A percentile compares a stretch with the other conserved stretches of the same genome.
These are phyloP conservation scores for Durusdinium trenchii DNA, from an alignment of 73 alveolate species.

Conservation along the genomic window DNA sequence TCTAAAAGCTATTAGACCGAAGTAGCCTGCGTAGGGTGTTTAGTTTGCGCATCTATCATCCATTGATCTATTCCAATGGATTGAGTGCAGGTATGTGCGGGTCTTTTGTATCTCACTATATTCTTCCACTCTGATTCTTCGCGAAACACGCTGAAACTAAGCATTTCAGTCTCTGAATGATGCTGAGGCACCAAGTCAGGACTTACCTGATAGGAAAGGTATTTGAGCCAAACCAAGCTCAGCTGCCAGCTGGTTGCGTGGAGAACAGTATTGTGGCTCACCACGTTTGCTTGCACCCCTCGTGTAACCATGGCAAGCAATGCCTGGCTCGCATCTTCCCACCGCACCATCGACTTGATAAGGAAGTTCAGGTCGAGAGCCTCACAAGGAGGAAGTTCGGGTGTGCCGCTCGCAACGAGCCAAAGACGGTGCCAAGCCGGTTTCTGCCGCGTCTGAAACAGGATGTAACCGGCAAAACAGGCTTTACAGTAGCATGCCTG, in stretches of 20 bases:
- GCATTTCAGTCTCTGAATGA: too few relatives aligned
- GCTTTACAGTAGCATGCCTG: not conserved
- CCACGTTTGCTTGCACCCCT: slow-evolving; percentile 3
- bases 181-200: not conserved
- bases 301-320: not conserved
- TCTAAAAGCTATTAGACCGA: not conserved
- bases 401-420: not conserved
- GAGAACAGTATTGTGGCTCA: slow-evolving; percentile 15
- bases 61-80: not conserved
- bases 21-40: not conserved
- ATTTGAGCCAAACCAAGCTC: too few relatives aligned
- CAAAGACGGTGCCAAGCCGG: not conserved
- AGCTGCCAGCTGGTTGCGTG: too few relatives aligned
- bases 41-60: not conserved
- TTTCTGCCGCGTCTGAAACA: not conserved
- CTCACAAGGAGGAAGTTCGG: not conserved
- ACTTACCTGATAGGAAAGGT: not conserved
- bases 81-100: not conserved
- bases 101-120: too few relatives aligned
- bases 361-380: slow-evolving; percentile 18
- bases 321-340: not conserved
- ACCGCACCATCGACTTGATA: slow-evolving; percentile 1
- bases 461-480: not conserved
- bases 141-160: not conserved
- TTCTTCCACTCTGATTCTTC: not conserved